Evolutionary conservation across 2,329 filamentous ascomycete species (phyloP).

Genomic region (Penicillium brevicompactum): DNA sequence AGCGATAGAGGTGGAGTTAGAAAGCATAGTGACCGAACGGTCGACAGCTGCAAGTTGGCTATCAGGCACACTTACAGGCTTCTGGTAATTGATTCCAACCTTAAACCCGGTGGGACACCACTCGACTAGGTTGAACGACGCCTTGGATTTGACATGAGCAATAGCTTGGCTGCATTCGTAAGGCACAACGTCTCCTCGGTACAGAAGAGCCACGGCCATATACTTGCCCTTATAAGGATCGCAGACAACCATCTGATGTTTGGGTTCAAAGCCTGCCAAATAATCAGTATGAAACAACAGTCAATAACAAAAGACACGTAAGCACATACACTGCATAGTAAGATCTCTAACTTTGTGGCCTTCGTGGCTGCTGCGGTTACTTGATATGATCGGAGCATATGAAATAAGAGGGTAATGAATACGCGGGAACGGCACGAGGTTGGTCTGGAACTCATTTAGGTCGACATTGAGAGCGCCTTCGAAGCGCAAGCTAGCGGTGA

Average conservation of each 20-base stretch:
- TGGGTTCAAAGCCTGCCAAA: slow-evolving; percentile 61
- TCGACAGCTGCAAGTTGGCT: slow-evolving; percentile 58
- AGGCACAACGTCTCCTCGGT: slow-evolving; percentile 67
- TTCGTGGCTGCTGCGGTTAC: slow-evolving; percentile 78
- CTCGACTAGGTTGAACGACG: slow-evolving; percentile 67
- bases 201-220: slow-evolving; percentile 68
- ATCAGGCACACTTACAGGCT: slow-evolving; percentile 55
- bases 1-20: slow-evolving; percentile 68
- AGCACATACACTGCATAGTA: slow-evolving; percentile 61
- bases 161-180: slow-evolving; percentile 63
- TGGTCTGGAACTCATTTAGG: slow-evolving; percentile 70
- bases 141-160: slow-evolving; percentile 64
- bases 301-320: background rate
- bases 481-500: slow-evolving; percentile 66
- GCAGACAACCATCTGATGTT: slow-evolving; percentile 71
- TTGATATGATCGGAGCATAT: slow-evolving; percentile 66
- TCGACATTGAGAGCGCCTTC: slow-evolving; percentile 69
- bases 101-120: slow-evolving; percentile 73
- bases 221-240: slow-evolving; percentile 69
- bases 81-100: slow-evolving; percentile 68
- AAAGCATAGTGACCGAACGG: slow-evolving; percentile 63
- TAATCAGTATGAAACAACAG: slow-evolving; percentile 6
- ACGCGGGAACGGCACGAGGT: slow-evolving; percentile 67
- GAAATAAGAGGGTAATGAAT: slow-evolving; percentile 69
- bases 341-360: slow-evolving; percentile 82